Evolutionary conservation across 1,284 basidiomycete genomes (phyloP).

Genomic region (Ustilago hordei): DNA sequence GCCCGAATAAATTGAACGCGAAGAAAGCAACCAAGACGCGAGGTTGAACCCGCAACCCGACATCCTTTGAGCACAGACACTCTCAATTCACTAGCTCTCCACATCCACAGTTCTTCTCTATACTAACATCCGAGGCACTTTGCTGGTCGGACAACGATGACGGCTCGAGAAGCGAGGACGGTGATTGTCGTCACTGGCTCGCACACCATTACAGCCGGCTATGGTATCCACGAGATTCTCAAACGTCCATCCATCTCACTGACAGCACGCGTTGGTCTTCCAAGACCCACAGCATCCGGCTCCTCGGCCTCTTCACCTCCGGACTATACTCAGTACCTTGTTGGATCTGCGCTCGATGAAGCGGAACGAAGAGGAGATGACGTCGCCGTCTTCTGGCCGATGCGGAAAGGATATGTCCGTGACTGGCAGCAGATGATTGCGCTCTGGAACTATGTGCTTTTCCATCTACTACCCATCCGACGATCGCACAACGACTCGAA

Average conservation of each 20-base stretch:
- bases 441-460: conserved; percentile 87
- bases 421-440: conserved; percentile 94
- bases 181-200: conserved; percentile 84
- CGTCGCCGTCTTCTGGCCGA: conserved; percentile 84
- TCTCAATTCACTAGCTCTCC: background rate
- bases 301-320: conserved; percentile 29
- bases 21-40: conserved; percentile 25
- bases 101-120: background rate
- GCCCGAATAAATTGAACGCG: conserved; percentile 33
- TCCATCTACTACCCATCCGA: conserved; percentile 80
- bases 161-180: conserved; percentile 81
- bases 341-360: conserved; percentile 83
- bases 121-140: background rate
- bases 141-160: conserved; percentile 23
- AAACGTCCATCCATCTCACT: conserved; percentile 77
- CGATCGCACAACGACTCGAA: conserved; percentile 89
- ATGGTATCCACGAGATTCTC: conserved; percentile 84
- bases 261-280: conserved; percentile 43
- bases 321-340: conserved; percentile 76
- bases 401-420: conserved; percentile 78
- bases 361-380: conserved; percentile 80
- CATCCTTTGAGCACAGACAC: conserved; percentile 27
- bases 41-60: conserved; percentile 16
- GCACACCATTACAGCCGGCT: conserved; percentile 78
- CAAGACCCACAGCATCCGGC: conserved; percentile 29